Conservation (phyloP, 352 stramenopile species). For the Phytophthora ramorum region DNA sequence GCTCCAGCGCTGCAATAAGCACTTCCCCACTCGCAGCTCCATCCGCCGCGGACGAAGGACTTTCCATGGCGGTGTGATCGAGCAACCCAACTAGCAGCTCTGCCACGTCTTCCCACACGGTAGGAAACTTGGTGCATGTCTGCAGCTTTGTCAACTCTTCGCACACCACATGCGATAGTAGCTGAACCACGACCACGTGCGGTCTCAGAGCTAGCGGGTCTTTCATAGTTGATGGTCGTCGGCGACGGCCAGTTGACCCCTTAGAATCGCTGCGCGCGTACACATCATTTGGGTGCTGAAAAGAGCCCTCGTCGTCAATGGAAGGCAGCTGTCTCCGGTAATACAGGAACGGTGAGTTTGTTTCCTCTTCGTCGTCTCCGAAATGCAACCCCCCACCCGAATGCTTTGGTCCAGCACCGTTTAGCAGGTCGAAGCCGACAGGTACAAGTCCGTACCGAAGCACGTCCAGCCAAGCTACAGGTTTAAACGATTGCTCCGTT, state of each 20-base stretch:
- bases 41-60: slow-evolving; percentile 16
- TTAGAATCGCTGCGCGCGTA: slow-evolving; percentile 9
- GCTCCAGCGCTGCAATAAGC: slow-evolving; percentile 67
- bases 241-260: slow-evolving; percentile 29
- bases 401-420: slow-evolving; percentile 20
- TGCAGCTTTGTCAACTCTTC: slow-evolving; percentile 63
- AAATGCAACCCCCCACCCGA: slow-evolving; percentile 23
- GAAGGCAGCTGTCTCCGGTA: slow-evolving; percentile 58
- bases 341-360: slow-evolving; percentile 56
- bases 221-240: slow-evolving; percentile 63
- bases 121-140: slow-evolving; percentile 44
- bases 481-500: slow-evolving; percentile 43
- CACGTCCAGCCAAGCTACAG: slow-evolving; percentile 65
- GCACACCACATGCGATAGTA: slow-evolving; percentile 70
- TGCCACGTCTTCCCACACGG: slow-evolving; percentile 63
- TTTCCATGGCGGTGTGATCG: slow-evolving; percentile 54
- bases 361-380: slow-evolving; percentile 45
- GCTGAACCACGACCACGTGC: slow-evolving; percentile 64
- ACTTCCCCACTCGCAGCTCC: slow-evolving; percentile 39
- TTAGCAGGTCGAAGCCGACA: slow-evolving; percentile 63
- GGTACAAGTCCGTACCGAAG: slow-evolving; percentile 62
- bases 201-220: slow-evolving; percentile 63
- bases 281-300: slow-evolving; percentile 3
- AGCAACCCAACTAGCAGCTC: slow-evolving; percentile 64
- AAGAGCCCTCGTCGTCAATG: slow-evolving; percentile 13